Evolutionary conservation across 192 early-diverging fungal genomes (phyloP).

Genomic region (Backusella westeae): DNA sequence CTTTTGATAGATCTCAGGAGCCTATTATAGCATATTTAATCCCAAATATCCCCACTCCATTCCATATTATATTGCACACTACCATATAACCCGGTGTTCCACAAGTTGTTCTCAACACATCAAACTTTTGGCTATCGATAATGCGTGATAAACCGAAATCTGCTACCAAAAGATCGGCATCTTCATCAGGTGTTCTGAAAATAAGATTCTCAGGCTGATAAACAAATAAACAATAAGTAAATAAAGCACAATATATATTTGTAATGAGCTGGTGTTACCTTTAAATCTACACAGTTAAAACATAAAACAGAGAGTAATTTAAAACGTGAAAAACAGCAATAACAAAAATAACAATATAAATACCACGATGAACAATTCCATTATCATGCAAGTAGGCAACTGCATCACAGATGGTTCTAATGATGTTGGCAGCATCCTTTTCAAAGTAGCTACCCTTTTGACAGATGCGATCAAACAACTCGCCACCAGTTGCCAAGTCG

Average conservation of each 20-base stretch:
- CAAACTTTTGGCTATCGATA: conserved; percentile 57
- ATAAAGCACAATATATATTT: not conserved
- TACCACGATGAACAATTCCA: conserved; percentile 83
- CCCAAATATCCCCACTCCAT: too few species aligned
- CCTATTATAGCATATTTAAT: conserved; percentile 30
- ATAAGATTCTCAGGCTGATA: conserved; percentile 75
- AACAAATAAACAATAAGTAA: conserved; percentile 3
- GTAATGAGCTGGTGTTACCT: conserved; percentile 17
- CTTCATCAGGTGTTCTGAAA: conserved; percentile 57
- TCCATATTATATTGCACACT: not conserved
- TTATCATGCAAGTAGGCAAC: conserved; percentile 84
- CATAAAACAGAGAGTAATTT: not conserved
- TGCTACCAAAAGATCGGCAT: conserved; percentile 68
- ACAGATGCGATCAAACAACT: conserved; percentile 88
- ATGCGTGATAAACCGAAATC: conserved; percentile 80
- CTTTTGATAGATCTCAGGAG: conserved; percentile 58
- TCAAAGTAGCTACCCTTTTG: conserved; percentile 71
- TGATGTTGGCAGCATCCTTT: conserved; percentile 75
- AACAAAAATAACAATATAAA: not conserved
- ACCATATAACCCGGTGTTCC: conserved; percentile 85
- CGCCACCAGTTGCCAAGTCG: conserved; percentile 83
- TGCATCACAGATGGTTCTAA: conserved; percentile 74
- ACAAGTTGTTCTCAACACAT: conserved; percentile 64
- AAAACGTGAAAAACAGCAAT: not conserved
- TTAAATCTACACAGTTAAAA: conserved; percentile 22